Conservation (phyloP, 306 rosid species). For the Vigna nakashimae region DNA sequence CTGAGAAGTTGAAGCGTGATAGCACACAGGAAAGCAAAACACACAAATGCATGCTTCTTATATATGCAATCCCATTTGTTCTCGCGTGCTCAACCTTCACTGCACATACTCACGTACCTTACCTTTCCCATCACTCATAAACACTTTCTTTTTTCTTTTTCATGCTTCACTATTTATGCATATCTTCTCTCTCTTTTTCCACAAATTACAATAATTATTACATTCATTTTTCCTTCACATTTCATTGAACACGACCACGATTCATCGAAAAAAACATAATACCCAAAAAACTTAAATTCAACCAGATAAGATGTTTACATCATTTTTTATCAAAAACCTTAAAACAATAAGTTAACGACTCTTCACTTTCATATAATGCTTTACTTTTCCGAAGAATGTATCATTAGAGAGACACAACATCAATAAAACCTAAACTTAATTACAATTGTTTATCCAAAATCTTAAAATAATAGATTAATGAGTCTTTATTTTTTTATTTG, state of each 20-base stretch:
- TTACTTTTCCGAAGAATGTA: no score
- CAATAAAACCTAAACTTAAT: no score
- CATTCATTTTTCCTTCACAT: neutral
- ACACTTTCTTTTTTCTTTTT: neutral
- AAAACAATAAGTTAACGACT: no score
- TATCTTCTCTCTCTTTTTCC: neutral
- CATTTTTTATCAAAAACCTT: no score
- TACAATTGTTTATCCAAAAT: no score
- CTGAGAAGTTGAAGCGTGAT: conserved; percentile 33
- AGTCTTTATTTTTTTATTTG: accelerated
- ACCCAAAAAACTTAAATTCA: no score
- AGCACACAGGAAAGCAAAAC: conserved; percentile 32
- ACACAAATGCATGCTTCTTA: neutral
- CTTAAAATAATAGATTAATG: no score
- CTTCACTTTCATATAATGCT: no score
- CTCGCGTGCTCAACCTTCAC: conserved; percentile 33
- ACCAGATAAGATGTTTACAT: no score
- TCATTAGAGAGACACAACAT: no score
- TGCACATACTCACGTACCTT: conserved; percentile 37
- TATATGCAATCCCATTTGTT: neutral
- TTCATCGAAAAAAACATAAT: no score
- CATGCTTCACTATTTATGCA: no score
- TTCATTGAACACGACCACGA: neutral
- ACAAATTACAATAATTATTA: neutral
- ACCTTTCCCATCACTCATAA: neutral